Conservation (phyloP, 2,329 filamentous ascomycete species). For the Penicillium janthinellum region DNA sequence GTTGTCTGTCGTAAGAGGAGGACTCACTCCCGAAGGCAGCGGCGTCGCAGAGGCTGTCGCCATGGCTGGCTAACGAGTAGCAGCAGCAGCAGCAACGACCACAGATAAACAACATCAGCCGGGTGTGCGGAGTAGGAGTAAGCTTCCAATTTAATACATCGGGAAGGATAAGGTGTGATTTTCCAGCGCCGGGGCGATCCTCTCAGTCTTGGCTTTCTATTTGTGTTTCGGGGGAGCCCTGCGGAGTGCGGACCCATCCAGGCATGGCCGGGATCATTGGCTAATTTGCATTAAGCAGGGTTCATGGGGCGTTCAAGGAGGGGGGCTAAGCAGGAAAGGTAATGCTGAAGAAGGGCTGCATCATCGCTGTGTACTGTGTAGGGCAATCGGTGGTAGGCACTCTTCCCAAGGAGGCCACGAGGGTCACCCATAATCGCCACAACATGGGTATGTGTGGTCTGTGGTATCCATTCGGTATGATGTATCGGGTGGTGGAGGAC, state of each 20-base stretch:
- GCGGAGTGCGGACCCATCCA: not conserved
- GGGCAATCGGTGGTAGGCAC: not conserved
- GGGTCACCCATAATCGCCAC: not conserved
- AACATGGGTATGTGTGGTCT: conserved; percentile 1
- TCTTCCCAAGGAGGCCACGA: not conserved
- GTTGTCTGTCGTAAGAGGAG: conserved; percentile 43
- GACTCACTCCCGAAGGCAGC: conserved; percentile 25
- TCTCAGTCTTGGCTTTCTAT: not conserved
- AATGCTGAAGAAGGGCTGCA: conserved; percentile 1
- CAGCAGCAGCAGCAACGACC: not conserved
- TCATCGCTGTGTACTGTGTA: not conserved
- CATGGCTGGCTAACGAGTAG: not conserved
- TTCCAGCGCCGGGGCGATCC: not conserved
- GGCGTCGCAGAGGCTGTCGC: conserved; percentile 5
- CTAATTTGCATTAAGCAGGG: conserved; percentile 1
- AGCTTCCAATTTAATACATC: conserved; percentile 1
- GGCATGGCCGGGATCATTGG: not conserved
- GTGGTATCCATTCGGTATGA: not conserved
- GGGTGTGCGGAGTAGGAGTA: not conserved
- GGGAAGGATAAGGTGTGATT: not conserved
- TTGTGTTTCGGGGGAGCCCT: not conserved
- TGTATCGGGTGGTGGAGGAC: not conserved
- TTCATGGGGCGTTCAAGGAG: not conserved
- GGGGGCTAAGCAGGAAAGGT: not conserved
- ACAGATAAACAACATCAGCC: not conserved